Conservation (phyloP, 1,284 basidiomycete species). For the Retiboletus flavoniger region DNA sequence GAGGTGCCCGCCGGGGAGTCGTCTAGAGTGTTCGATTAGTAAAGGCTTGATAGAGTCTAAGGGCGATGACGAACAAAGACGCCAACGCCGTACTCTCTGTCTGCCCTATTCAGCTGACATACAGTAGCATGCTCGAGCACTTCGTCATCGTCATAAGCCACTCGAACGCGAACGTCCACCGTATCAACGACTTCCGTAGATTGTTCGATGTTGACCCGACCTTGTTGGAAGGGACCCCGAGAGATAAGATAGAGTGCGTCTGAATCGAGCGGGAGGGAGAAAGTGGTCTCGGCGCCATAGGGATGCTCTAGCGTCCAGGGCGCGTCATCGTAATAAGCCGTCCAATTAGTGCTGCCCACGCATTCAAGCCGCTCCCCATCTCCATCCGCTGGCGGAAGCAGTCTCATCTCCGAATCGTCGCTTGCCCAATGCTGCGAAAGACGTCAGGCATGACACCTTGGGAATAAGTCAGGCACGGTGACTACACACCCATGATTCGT, state of each 20-base stretch:
- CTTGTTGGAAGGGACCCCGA: slow-evolving; percentile 34
- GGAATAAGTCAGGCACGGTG: not conserved
- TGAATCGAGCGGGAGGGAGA: slow-evolving; percentile 40
- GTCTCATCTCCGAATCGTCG: not conserved
- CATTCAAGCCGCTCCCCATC: slow-evolving; percentile 10
- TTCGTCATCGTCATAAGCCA: slow-evolving; percentile 30
- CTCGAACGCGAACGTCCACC: slow-evolving; percentile 35
- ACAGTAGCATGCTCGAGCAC: slow-evolving; percentile 36
- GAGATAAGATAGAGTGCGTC: slow-evolving; percentile 39
- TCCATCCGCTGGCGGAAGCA: not conserved
- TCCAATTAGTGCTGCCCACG: slow-evolving; percentile 27
- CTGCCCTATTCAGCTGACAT: slow-evolving; percentile 33
- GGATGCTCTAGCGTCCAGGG: slow-evolving; percentile 24
- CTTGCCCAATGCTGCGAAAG: slow-evolving; percentile 5
- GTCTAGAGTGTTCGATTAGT: slow-evolving; percentile 6
- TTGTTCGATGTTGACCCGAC: slow-evolving; percentile 34
- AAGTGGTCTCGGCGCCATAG: slow-evolving; percentile 29
- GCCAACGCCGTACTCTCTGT: slow-evolving; percentile 40
- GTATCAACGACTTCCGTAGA: slow-evolving; percentile 30
- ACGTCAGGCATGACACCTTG: not conserved
- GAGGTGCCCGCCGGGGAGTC: slow-evolving; percentile 5
- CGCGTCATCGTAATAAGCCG: slow-evolving; percentile 26
- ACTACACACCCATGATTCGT: slow-evolving; percentile 14
- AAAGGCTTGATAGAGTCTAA: not conserved
- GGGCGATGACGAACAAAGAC: slow-evolving; percentile 39